Conservation (phyloP, 1,284 basidiomycete species). For the Fistulinella cinereoalba region DNA sequence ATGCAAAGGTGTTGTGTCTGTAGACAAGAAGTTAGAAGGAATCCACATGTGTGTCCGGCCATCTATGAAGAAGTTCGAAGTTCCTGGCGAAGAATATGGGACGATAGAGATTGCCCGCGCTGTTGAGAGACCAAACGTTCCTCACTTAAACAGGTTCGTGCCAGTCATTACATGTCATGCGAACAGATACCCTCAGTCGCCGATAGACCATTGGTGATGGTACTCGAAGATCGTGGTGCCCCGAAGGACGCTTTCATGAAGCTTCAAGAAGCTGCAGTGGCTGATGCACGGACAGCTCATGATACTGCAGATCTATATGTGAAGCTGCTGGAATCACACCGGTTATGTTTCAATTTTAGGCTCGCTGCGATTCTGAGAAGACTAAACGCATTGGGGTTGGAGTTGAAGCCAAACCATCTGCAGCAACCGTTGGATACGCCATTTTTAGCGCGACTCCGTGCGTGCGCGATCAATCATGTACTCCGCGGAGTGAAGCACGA, state of each 20-base stretch:
- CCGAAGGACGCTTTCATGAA: conserved; percentile 49
- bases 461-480: conserved; percentile 57
- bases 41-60: conserved; percentile 60
- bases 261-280: conserved; percentile 55
- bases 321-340: conserved; percentile 46
- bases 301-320: conserved; percentile 48
- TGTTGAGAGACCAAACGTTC: conserved; percentile 53
- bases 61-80: conserved; percentile 76
- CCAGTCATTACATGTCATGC: neutral
- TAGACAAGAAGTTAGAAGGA: conserved; percentile 52
- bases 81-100: conserved; percentile 43
- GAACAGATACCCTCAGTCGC: neutral
- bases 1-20: conserved; percentile 70
- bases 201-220: conserved; percentile 61
- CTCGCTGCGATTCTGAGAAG: conserved; percentile 49
- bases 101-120: conserved; percentile 69
- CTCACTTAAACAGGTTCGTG: conserved; percentile 62
- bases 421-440: conserved; percentile 46
- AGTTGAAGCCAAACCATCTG: conserved; percentile 40
- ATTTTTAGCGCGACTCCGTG: conserved; percentile 56
- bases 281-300: conserved; percentile 52
- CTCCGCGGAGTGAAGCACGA: conserved; percentile 69
- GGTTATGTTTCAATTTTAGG: conserved; percentile 51
- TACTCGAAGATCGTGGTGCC: conserved; percentile 66
- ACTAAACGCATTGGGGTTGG: conserved; percentile 48